Base-by-base conservation (phyloP, 371 early-diverging fungal genomes). In the Ordospora pajunii region DNA sequence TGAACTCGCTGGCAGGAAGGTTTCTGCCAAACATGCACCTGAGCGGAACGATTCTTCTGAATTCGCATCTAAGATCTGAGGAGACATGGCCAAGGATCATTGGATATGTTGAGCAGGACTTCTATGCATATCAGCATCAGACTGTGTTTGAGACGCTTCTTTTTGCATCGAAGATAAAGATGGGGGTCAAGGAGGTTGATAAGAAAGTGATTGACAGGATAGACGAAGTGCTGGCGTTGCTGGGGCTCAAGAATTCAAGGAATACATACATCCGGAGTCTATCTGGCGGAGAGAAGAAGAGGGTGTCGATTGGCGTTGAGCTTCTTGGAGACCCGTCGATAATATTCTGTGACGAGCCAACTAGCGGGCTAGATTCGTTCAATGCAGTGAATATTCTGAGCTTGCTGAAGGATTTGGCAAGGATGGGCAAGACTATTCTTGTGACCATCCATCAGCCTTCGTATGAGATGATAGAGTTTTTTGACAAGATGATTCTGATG, bases 371-470 rank as follows among this genome's bases (percentile, higher is more conserved):
- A 21, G 95, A 95, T 84, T 88, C 91, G 10, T 89, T 91, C 83
- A 94, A 91, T 74, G 94, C 96, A 0, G 88, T 89, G 67, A 90
- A 91, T 62, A 92, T 97, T 2, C 88, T 95, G 43, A 87, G 90
- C 49, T 88, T 89, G 19, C 85, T 96, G 19, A 90, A 89, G 7
- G 86, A 88, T 0, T 79, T 95, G 0, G 86, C 88, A 23, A 85
- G 87, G 23, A 88, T 89, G 73, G 89, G 90, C 50, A 89, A 92
- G 22, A 94, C 94, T 0, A 88, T 96, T 22, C 86, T 94, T 5
- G 90, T 91, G 78, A 92, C 92, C 9, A 92, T 94, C 42, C 95
- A 96, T 79, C 96, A 94, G 78, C 96, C 96, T 3, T 88, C 94
- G 11, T 89, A 90, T 12, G 90, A 94, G 71, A 92, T 95, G 62